A percentile compares a stretch with the other conserved stretches of the same genome.
Evolutionary conservation across 352 stramenopile species (phyloP).

Genomic region (Pelagophyceae sp.): DNA sequence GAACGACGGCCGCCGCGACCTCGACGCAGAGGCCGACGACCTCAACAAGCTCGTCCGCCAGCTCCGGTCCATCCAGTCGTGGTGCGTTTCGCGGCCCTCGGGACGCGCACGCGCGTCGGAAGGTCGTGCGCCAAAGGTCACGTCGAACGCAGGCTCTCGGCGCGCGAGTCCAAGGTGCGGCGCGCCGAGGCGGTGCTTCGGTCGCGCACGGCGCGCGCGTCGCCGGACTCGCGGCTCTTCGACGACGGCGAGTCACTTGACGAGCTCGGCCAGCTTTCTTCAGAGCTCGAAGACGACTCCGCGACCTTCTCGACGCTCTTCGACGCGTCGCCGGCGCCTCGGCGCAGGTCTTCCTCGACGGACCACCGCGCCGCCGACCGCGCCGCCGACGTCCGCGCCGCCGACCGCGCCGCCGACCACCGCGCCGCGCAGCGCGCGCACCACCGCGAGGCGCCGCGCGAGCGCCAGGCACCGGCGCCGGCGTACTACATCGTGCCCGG

Average conservation of each 20-base stretch:
- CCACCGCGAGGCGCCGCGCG: background rate
- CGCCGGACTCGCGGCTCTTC: background rate
- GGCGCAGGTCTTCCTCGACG: background rate
- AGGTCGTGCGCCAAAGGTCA: too few species aligned
- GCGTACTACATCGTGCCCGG: background rate
- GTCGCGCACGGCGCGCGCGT: background rate
- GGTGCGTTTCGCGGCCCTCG: too few species aligned
- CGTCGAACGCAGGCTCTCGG: too few species aligned
- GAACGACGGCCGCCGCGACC: background rate
- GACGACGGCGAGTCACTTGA: background rate
- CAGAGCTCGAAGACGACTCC: constrained; percentile 1
- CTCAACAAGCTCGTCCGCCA: constrained; percentile 12
- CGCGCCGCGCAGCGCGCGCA: too few species aligned
- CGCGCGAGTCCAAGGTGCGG: background rate
- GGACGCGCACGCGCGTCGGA: too few species aligned
- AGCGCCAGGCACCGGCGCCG: background rate
- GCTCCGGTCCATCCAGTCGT: background rate
- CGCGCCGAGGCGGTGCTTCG: background rate
- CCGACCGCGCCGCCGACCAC: background rate
- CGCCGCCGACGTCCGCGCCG: too few species aligned
- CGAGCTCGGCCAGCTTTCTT: background rate
- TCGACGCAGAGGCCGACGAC: constrained; percentile 7
- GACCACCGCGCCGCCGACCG: background rate
- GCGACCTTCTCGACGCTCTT: background rate
- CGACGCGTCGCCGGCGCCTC: background rate